Base-by-base conservation (phyloP, 331 rosid species). In the Pyracantha coccinea region DNA sequence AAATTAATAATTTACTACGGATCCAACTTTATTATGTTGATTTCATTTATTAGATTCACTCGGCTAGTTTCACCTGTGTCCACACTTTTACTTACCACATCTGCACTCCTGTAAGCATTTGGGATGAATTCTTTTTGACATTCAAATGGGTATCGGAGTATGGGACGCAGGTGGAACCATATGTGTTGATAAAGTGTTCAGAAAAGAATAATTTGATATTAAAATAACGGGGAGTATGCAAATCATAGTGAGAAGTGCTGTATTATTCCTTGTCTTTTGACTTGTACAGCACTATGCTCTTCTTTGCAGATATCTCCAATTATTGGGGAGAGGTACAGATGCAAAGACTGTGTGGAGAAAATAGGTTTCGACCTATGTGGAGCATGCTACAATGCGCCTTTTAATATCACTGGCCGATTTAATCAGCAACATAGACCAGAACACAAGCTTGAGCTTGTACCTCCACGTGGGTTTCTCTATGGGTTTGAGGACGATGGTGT, bases 241-340 rank as follows among this genome's bases (percentile, higher is more conserved):
- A 53, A 53, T 19, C 24, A 8, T 53, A 2, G 21, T 53, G 2
- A 20, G 63, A 29, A 28, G 6, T 62, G 12, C 69, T 6, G 0
- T 60, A 20, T 60, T 60, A 60, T 27, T 69, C n/a, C 24, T 25
- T 27, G 10, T 7, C 21, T 0, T 16, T 3, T 12, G 27, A 47
- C 25, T 17, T 4, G n/a, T 19, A 19, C 24, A 25, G 13, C n/a
- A n/a, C 14, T 7, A 7, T n/a, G 45, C 47, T 29, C 28, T 68
- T 68, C 19, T 71, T 29, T 71, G 20, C 75, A 71, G 65, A 71
- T 71, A 63, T 71, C 32, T n/a, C 75, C 65, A 32, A 71, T 71
- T 53, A 71, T 71, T 54, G 75, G 75, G 29, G 65, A 71, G 65
- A 71, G 75, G 75, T 71, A 71, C 52, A 71, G 38, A 71, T 71